Evolutionary conservation across 148 eudicot species (phyloP), one percentile per base, ranked within the genome.

Genomic region (Cornus kousa): DNA sequence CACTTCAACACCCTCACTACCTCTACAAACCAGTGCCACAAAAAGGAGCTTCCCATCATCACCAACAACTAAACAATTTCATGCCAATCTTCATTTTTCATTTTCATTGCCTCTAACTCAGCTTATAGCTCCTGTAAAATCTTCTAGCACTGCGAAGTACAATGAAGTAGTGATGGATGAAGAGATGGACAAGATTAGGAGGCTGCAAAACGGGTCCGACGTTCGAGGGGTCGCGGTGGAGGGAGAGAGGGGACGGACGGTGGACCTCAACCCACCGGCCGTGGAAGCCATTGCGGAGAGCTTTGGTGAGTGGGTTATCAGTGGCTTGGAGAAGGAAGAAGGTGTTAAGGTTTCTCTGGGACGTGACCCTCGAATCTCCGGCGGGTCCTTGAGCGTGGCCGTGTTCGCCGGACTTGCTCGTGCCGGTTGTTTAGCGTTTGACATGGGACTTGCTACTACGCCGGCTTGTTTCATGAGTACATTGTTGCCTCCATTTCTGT

Each of bases 401-500:
- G 86, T 95, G 16, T 88, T 91, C 79, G 86, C 95, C 3, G 99
- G 99, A 8, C 92, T 95, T 31, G 88, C 81, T 31, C 75, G 90
- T 43, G 97, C 89, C 23, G 95, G 97, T 20, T 93, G 97, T 68
- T 48, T 79, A 70, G 82, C 66, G 75, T 89, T 87, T 72, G 97
- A 93, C 22, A 91, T 93, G 97, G 99, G 97, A 8, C 89, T 95
- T 67, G 97, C 99, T 16, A 95, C 99, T 65, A 93, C 99, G 2
- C 99, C 99, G 7, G 97, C 99, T 67, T 95, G 99, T 80, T 95
- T 95, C 80, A 93, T 93, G 99, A 93, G 97, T 79, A 95, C 97
- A 64, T 60, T 95, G 81, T 83, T 93, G 88, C 79, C 93, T 78
- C 91, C 91, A 3, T 93, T 93, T 85, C 57, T 39, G 3, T 95